These are phyloP conservation scores for Scheffersomyces amazonensis DNA, from an alignment of 805 yeast genomes.

Conservation along the genomic window DNA sequence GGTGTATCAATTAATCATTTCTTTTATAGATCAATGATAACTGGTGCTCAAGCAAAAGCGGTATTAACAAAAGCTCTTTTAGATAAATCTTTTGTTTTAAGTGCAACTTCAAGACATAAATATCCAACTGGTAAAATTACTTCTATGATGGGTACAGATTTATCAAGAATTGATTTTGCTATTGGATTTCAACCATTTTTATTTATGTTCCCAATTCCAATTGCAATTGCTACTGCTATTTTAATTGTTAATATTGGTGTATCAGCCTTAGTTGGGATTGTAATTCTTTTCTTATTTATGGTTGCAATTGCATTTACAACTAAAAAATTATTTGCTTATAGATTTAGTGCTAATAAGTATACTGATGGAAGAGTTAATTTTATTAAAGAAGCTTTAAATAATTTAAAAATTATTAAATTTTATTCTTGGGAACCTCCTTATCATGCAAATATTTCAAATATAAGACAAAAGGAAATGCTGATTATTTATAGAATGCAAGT, in stretches of 20 bases:
- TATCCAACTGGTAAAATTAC: constrained; percentile 73
- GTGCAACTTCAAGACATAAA: constrained; percentile 53
- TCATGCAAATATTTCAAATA: constrained; percentile 47
- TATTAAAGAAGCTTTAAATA: constrained; percentile 74
- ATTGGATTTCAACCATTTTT: constrained; percentile 65
- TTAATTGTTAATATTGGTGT: constrained; percentile 70
- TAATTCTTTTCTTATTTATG: constrained; percentile 51
- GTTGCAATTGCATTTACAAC: constrained; percentile 45
- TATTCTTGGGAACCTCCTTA: constrained; percentile 93
- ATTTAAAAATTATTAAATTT: constrained; percentile 78
- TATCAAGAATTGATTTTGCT: constrained; percentile 77
- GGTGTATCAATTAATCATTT: constrained; percentile 53
- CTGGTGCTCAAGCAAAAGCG: constrained; percentile 72
- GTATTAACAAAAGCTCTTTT: constrained; percentile 68
- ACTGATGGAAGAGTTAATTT: constrained; percentile 78
- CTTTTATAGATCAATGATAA: constrained; percentile 56
- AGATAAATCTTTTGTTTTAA: constrained; percentile 63
- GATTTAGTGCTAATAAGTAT: constrained; percentile 55
- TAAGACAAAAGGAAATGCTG: constrained; percentile 61
- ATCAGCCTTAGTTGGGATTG: constrained; percentile 69
- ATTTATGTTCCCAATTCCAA: constrained; percentile 60
- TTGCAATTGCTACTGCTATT: constrained; percentile 61
- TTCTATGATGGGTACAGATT: constrained; percentile 76
- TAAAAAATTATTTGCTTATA: constrained; percentile 48
- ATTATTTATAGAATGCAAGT: constrained; percentile 62